Evolutionary conservation across 75 land plant genomes (phyloP), one percentile per base, ranked within the genome.

Genomic region (Pseudotsuga menziesii): DNA sequence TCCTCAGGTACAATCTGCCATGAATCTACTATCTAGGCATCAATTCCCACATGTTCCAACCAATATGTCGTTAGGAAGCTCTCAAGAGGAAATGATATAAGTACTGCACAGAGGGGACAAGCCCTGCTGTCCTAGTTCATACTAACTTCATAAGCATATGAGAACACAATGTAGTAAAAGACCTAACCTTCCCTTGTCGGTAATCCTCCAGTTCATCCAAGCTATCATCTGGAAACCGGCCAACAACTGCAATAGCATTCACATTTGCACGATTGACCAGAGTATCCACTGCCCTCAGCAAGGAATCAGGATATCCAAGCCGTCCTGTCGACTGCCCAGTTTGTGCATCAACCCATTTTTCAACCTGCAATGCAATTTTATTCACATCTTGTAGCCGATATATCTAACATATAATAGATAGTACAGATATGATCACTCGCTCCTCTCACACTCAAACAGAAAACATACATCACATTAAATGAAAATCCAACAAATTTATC

Each of bases 191-290:
- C 16, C 98, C 98, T 83, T 91, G 94, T 25, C 98, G 86, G 80
- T 96, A 96, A 67, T 91, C 89, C 61, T 84, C 89, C 11, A 85
- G 67, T 17, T 89, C 98, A 52, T 88, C 92, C 29, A 79, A n/a
- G 60, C 82, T 86, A 77, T 96, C 94, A 88, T 94, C 98, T 74
- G 98, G 97, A 88, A 96, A 96, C 12, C 98, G 87, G 4, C 83
- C 92, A 11, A 96, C 97, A 36, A 96, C 93, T 77, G 98, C 98
- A 75, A 96, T 41, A 36, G 98, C 98, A 87, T 94, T 87, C 27
- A 91, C 90, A 19, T 80, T 66, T 58, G 92, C 78, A 25, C 67
- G 57, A 22, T 73, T 72, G 22, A 93, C 73, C 25, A 96, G 82
- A 54, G 76, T 78, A 23, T 89, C 77, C 32, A 93, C 97, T 62